These are phyloP conservation scores for Pseudogymnoascus sp. DNA, from an alignment of 2,329 filamentous ascomycete species.

Conservation along the genomic window DNA sequence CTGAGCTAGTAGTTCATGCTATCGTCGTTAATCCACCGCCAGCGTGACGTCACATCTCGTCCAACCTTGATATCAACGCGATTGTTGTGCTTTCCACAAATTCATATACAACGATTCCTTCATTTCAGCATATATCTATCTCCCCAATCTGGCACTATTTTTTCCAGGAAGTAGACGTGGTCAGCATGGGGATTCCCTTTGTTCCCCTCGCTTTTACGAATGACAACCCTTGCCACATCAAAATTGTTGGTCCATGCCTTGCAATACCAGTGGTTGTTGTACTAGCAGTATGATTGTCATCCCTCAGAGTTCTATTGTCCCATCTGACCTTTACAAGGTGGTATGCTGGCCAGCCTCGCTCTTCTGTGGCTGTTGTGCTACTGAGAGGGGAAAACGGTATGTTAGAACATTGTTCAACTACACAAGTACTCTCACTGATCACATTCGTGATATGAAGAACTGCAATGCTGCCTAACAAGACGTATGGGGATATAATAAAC, in stretches of 20 bases:
- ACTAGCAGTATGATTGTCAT: slow-evolving; percentile 38
- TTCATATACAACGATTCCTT: neutral
- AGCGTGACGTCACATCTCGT: neutral
- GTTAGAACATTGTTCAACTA: neutral
- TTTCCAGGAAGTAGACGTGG: slow-evolving; percentile 39
- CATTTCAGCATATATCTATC: neutral
- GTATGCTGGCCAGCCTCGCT: slow-evolving; percentile 48
- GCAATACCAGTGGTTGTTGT: slow-evolving; percentile 34
- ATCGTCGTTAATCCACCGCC: neutral
- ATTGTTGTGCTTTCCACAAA: neutral
- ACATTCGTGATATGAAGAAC: neutral
- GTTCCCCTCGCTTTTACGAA: neutral
- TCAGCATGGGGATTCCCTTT: neutral
- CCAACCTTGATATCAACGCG: neutral
- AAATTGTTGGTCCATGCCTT: slow-evolving; percentile 13
- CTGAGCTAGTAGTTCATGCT: neutral
- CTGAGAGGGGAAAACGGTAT: slow-evolving; percentile 39
- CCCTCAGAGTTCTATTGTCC: slow-evolving; percentile 6
- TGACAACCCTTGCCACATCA: slow-evolving; percentile 38
- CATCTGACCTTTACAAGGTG: slow-evolving; percentile 30
- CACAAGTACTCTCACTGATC: neutral
- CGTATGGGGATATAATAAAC: neutral
- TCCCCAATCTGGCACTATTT: neutral
- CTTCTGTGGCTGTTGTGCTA: slow-evolving; percentile 49
- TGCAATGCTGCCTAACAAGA: slow-evolving; percentile 1